Evolutionary conservation across 2,329 filamentous ascomycete genomes (phyloP).

Genomic region (Dryadomyces quercivorus): DNA sequence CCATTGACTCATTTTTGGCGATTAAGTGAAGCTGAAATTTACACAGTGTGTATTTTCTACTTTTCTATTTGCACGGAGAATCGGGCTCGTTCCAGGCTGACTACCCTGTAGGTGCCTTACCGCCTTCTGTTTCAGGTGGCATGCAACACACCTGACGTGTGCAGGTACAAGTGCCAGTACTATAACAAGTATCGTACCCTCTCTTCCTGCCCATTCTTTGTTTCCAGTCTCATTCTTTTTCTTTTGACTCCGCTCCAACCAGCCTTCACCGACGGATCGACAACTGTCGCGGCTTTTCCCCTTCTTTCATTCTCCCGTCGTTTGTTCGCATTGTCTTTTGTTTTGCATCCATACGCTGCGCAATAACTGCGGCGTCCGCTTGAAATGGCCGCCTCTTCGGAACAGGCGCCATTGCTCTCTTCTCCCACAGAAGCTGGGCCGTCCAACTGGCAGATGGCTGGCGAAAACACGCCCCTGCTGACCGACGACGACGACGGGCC

Average conservation of each 20-base stretch:
- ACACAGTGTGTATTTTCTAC: background rate
- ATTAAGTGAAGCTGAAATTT: background rate
- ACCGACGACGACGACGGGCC: slow-evolving; percentile 13
- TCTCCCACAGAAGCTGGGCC: background rate
- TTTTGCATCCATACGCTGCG: background rate
- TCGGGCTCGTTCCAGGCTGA: background rate
- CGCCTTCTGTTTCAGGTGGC: background rate
- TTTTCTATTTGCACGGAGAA: background rate
- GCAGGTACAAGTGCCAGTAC: background rate
- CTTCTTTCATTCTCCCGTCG: background rate
- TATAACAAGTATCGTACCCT: background rate
- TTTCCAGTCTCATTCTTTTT: background rate
- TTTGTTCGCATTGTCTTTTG: background rate
- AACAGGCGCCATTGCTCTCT: slow-evolving; percentile 32
- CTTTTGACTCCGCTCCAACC: background rate
- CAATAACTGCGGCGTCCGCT: no score
- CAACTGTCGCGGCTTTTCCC: background rate
- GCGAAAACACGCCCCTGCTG: slow-evolving; percentile 42
- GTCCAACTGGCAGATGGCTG: slow-evolving; percentile 7
- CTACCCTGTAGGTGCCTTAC: background rate
- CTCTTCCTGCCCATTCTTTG: background rate
- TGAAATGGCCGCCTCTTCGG: slow-evolving; percentile 29
- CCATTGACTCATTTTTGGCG: background rate
- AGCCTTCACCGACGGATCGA: no score
- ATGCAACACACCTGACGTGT: background rate